Evolutionary conservation across 116 monocot genomes (phyloP).

Genomic region (Thalassia testudinum): DNA sequence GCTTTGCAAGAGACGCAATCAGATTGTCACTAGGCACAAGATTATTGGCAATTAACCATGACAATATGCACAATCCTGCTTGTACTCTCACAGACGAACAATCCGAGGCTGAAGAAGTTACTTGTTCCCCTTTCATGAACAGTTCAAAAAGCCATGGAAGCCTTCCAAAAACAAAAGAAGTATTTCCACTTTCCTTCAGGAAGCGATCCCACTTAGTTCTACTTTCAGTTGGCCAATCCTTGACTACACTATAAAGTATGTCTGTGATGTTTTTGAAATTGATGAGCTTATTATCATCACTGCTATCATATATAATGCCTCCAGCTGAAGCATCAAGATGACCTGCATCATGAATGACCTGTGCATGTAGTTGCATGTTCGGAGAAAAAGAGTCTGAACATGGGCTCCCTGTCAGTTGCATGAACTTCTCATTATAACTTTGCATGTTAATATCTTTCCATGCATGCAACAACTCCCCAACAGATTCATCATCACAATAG

Average conservation of each 20-base stretch:
- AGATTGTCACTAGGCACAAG: conserved; percentile 69
- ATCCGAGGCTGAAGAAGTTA: conserved; percentile 9
- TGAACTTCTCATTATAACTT: conserved; percentile 46
- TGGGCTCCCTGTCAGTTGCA: conserved; percentile 23
- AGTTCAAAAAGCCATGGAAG: conserved; percentile 82
- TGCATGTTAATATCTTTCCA: conserved; percentile 79
- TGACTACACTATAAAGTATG: conserved; percentile 33
- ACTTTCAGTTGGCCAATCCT: conserved; percentile 27
- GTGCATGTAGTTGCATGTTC: conserved; percentile 16
- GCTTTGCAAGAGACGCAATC: conserved; percentile 49
- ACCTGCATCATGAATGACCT: conserved; percentile 22
- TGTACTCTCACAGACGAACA: conserved; percentile 34
- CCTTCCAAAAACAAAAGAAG: conserved; percentile 46
- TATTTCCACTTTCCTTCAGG: conserved; percentile 44
- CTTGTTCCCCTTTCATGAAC: conserved; percentile 33
- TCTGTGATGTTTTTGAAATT: conserved; percentile 16
- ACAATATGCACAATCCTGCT: conserved; percentile 40
- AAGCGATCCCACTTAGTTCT: conserved; percentile 23
- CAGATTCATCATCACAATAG: conserved; percentile 83
- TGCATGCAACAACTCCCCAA: conserved; percentile 73
- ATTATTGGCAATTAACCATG: conserved; percentile 52
- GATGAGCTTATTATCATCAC: conserved; percentile 10
- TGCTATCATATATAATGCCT: conserved; percentile 1
- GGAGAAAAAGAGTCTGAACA: conserved; percentile 37
- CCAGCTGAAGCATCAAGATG: background rate